A percentile compares a stretch with the other conserved stretches of the same genome.
phyloP scores from a whole-genome alignment of 2,329 filamentous ascomycete genomes.

The Xylariaceae sp. region DNA sequence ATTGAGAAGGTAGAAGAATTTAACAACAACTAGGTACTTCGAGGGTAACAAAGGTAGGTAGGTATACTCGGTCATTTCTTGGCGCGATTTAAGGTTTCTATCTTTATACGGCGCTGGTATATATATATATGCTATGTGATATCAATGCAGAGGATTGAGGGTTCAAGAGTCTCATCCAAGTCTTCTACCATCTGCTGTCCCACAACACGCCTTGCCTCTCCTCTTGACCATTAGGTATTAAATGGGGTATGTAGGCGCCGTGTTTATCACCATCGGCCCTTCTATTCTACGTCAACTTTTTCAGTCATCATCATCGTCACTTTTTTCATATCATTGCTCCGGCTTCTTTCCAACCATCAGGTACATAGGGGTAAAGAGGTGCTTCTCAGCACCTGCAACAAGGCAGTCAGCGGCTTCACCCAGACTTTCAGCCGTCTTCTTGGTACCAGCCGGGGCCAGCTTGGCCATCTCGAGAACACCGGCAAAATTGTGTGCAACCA shows the following conservation, averaged over 20 bases:
- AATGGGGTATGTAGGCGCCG: conserved; percentile 14
- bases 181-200: neutral
- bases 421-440: conserved; percentile 93
- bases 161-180: neutral
- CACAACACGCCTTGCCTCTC: neutral
- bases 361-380: conserved; percentile 99
- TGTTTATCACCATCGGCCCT: conserved; percentile 16
- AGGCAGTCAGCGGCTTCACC: conserved; percentile 82
- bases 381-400: conserved; percentile 83
- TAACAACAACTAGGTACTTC: too few species aligned
- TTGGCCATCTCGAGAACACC: conserved; percentile 77
- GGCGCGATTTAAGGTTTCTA: conserved; percentile 11
- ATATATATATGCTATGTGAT: neutral
- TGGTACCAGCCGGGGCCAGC: conserved; percentile 81
- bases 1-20: too few species aligned
- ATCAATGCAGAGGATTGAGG: neutral
- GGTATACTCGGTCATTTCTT: neutral
- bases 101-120: conserved; percentile 2
- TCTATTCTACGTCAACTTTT: neutral
- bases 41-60: neutral
- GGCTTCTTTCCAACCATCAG: conserved; percentile 95
- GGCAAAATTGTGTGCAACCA: conserved; percentile 76
- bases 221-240: conserved; percentile 26
- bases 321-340: conserved; percentile 41
- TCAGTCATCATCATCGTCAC: conserved; percentile 24